Evolutionary conservation across 75 land plant species (phyloP).

Genomic region (Pinus albicaulis): DNA sequence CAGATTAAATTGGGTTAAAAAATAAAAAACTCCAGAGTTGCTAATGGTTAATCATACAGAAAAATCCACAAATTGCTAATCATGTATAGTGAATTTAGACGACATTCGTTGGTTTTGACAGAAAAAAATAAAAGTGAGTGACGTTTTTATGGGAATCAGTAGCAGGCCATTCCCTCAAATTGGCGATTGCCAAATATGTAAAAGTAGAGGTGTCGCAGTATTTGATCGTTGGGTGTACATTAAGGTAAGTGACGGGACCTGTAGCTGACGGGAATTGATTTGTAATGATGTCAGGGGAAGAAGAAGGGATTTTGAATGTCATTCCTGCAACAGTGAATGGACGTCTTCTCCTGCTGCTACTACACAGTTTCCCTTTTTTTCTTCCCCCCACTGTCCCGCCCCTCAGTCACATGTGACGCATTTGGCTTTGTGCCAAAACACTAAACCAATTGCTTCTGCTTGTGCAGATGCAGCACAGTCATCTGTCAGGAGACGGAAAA

Average conservation of each 20-base stretch:
- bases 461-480: background rate
- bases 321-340: background rate
- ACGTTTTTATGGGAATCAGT: conserved; percentile 1
- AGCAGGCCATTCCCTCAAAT: too few species aligned
- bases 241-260: background rate
- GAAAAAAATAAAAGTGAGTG: background rate
- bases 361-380: background rate
- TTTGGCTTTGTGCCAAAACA: conserved; percentile 4
- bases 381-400: background rate
- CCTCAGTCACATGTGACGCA: conserved; percentile 8
- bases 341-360: background rate
- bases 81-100: too few species aligned
- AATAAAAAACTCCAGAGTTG: too few species aligned
- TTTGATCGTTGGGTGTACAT: background rate
- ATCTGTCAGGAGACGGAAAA: background rate
- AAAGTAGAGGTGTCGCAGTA: background rate
- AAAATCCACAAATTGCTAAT: too few species aligned
- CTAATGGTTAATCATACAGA: too few species aligned
- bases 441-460: background rate
- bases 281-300: conserved; percentile 1
- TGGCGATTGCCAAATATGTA: background rate
- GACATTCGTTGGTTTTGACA: background rate
- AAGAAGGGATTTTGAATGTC: background rate
- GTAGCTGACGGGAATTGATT: background rate
- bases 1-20: background rate